Percentiles rank a stretch among this genome's conserved stretches.
Evolutionary conservation across 441 rosid species (phyloP).

Genomic region (Erodium texanum): DNA sequence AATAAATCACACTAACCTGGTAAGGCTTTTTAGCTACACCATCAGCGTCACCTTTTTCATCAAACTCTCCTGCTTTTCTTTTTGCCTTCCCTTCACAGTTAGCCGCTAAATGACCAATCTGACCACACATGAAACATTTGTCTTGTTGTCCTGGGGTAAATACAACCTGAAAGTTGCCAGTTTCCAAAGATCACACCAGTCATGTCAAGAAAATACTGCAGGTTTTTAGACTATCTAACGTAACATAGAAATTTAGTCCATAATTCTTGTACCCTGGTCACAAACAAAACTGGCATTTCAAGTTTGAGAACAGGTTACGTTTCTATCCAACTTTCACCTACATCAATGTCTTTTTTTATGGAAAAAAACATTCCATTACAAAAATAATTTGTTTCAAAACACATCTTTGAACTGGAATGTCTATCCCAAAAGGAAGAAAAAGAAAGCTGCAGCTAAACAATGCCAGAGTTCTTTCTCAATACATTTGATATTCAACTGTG

Average conservation of each 20-base stretch:
- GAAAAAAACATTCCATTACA: not conserved
- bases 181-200: slow-evolving; percentile 6
- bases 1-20: slow-evolving; percentile 43
- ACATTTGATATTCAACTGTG: not conserved
- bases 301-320: not conserved
- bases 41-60: slow-evolving; percentile 67
- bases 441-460: not conserved
- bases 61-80: slow-evolving; percentile 81
- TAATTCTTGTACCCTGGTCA: not conserved
- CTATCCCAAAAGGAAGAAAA: slow-evolving; percentile 1
- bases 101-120: slow-evolving; percentile 84
- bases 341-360: not conserved
- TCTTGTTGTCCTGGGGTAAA: slow-evolving; percentile 84
- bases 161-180: slow-evolving; percentile 48
- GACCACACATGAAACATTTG: slow-evolving; percentile 94
- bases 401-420: not conserved
- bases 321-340: not conserved
- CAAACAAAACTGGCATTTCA: not conserved
- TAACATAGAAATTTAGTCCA: not conserved
- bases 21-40: slow-evolving; percentile 65
- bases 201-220: not conserved
- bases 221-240: not conserved
- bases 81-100: slow-evolving; percentile 83
- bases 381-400: not conserved
- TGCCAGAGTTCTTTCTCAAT: not conserved